Percentiles rank a stretch among this genome's conserved stretches.
These are phyloP conservation scores for Polyporus arcularius DNA, from an alignment of 768 basidiomycete species.

Conservation along the genomic window DNA sequence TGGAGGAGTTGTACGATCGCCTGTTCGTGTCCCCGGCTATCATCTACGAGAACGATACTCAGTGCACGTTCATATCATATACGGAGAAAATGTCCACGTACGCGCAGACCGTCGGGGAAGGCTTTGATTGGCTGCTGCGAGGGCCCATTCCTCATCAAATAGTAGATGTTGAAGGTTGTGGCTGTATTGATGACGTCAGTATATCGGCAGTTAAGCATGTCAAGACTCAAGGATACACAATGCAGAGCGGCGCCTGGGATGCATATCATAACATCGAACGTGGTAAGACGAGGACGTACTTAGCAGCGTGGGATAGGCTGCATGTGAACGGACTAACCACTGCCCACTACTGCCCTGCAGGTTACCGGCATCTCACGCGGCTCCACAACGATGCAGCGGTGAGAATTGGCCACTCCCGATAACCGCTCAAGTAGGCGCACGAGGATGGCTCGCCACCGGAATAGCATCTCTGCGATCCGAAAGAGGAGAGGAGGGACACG, in stretches of 20 bases:
- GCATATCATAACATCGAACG: background rate
- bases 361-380: background rate
- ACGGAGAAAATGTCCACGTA: background rate
- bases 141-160: slow-evolving; percentile 23
- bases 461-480: background rate
- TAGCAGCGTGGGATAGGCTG: too few species aligned
- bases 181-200: slow-evolving; percentile 3
- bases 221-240: background rate
- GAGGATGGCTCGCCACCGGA: too few species aligned
- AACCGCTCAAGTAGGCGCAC: background rate
- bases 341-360: too few species aligned
- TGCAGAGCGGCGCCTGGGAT: too few species aligned
- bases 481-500: background rate
- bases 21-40: slow-evolving; percentile 32
- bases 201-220: background rate
- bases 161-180: slow-evolving; percentile 26
- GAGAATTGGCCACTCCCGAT: too few species aligned
- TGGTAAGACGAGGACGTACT: too few species aligned
- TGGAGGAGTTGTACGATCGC: slow-evolving; percentile 33
- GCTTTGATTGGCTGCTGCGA: slow-evolving; percentile 21
- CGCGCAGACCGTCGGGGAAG: slow-evolving; percentile 27
- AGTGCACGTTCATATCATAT: background rate
- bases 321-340: too few species aligned
- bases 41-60: slow-evolving; percentile 17
- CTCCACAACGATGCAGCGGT: too few species aligned